A percentile compares a stretch with the other conserved stretches of the same genome.
Conservation (phyloP, 805 yeast genomes). For the Saccharomycopsis capsularis region DNA sequence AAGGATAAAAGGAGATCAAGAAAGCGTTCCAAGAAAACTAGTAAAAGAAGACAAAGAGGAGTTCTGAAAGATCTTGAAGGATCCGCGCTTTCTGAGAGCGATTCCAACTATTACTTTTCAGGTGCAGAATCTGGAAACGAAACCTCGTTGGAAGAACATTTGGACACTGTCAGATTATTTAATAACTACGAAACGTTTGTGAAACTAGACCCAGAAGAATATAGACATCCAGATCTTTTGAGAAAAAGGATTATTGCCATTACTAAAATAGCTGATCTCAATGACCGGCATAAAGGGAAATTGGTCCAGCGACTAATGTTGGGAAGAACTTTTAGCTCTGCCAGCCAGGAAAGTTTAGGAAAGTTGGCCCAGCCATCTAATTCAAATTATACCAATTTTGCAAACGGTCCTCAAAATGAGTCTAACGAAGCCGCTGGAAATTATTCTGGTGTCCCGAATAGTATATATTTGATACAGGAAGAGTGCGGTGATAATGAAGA, state of each 20-base stretch:
- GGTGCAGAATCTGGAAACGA: slow-evolving; percentile 9
- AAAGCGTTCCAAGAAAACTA: slow-evolving; percentile 18
- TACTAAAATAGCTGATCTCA: slow-evolving; percentile 23
- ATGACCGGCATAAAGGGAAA: slow-evolving; percentile 30
- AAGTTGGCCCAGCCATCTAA: background rate
- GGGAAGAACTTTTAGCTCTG: slow-evolving; percentile 24
- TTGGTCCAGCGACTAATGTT: slow-evolving; percentile 31
- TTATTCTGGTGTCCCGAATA: slow-evolving; percentile 11
- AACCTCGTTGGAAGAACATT: background rate
- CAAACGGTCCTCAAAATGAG: too few species aligned
- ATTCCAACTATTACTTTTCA: slow-evolving; percentile 11
- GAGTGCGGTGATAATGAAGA: background rate
- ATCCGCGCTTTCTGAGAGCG: slow-evolving; percentile 8
- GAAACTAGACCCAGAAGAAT: slow-evolving; percentile 9
- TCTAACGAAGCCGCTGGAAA: background rate
- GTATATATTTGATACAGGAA: slow-evolving; percentile 21
- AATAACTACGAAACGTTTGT: slow-evolving; percentile 1
- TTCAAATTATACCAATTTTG: background rate
- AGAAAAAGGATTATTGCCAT: slow-evolving; percentile 27
- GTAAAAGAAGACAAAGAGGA: slow-evolving; percentile 5
- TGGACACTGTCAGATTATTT: slow-evolving; percentile 4
- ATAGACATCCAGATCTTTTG: slow-evolving; percentile 6
- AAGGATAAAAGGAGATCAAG: slow-evolving; percentile 29
- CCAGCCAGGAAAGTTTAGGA: background rate
- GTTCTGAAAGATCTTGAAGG: background rate